Base-by-base conservation (phyloP, 2,329 filamentous ascomycete species). In the Pseudogymnoascus sp. region DNA sequence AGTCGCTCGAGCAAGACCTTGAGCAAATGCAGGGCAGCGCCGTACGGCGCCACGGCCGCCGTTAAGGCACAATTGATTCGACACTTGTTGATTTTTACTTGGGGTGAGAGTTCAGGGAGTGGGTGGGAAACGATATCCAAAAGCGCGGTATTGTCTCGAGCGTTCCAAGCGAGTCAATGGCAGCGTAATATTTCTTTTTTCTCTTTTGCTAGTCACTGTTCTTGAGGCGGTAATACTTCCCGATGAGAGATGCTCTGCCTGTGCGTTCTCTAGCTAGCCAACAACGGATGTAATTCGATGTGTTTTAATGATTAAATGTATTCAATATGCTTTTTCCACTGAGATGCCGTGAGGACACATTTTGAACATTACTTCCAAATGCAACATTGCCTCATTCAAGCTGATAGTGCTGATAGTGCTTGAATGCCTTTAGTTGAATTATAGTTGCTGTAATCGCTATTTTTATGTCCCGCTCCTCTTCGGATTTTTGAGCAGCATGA, bases 1-100 rank as follows among this genome's bases (percentile, higher is more conserved):
- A 95, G 84, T 86, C 89, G 76, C 83, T 96, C 71, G 95, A 99
- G 81, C 82, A 84, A 69, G 95, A 99, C 75, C 88, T 99, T 74
- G 95, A 99, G 79, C 80, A 86, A 70, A 90, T 97, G 86, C 93
- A 97, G 79, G 91, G 91, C 76, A 91, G 84, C 75, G 86, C 91
- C 74, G 90, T 91, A 75, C 90, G 93, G 81, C 96, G 90, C 81
- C 90, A 95, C 76, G 92, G 93, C 72, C 91, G 93, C 78, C 92
- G 92, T 78, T 96, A 93, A 70, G 63, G 58, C 58, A 18, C 35
- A 40, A 31, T 60, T 60, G 58, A 41, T 25, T 61, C 58, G 25
- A 37, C 31, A 21, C 61, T 45, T 49, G 41, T 37, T 59, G 37
- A 41, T 43, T 41, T 64, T 61, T 33, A 62, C 64, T 63, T 55